Base-by-base conservation (phyloP, 2,329 filamentous ascomycete species). In the Xylaria sp. region DNA sequence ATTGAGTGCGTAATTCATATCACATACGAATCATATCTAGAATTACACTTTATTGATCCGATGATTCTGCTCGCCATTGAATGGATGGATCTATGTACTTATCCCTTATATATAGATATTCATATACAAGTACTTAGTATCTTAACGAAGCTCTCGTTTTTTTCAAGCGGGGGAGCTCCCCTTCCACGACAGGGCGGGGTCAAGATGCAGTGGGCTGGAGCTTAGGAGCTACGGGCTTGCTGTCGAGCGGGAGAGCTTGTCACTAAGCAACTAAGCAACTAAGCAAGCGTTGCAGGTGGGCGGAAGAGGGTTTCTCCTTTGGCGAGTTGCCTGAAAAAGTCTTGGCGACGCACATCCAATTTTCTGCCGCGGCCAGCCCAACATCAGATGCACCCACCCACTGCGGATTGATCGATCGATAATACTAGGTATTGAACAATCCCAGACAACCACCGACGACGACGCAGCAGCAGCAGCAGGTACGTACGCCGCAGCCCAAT, bases 251-350 rank as follows among this genome's bases (percentile, higher is more conserved):
- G 45, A 48, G 45, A 48, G 45, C 45, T 28, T 48, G 43, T 12
- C 46, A 48, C 46, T 20, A 50, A 50, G 46, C 12, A 15, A 4
- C n/a, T n/a, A n/a, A n/a, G n/a, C n/a, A n/a, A n/a, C n/a, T n/a
- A n/a, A n/a, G n/a, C n/a, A n/a, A n/a, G n/a, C 2, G 15, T 9
- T 7, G 39, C 6, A 43, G n/a, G 41, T 32, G n/a, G 56, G 62
- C 74, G 74, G 75, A 76, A 76, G 73, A 77, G 75, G 75, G 75
- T 76, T 77, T 74, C 75, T 77, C 75, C 75, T 70, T 74, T 70
- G 72, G 74, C 75, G 74, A 76, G 55, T 23, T 23, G 56, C 39
- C 36, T 32, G 20, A 46, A 72, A 73, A 77, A 74, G 72, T 76
- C 74, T 77, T 76, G 75, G 74, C 75, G 61, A 71, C 75, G 75